phyloP scores from a whole-genome alignment of 352 stramenopile species.

The Phytophthora cactorum region DNA sequence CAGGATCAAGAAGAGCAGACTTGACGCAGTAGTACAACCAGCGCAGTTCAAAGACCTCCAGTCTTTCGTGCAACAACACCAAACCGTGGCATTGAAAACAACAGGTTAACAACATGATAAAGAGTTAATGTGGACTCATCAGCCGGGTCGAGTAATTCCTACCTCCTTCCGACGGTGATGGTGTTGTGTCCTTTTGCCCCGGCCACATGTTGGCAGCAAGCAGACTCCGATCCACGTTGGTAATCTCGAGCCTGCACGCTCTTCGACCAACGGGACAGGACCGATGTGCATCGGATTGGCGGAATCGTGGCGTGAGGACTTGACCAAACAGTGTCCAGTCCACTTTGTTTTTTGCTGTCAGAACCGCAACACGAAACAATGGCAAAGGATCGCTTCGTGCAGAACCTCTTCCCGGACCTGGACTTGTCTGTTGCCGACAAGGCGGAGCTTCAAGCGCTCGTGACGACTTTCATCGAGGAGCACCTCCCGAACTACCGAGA shows the following conservation, averaged over 20 bases:
- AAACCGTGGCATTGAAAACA: background rate
- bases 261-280: conserved; percentile 10
- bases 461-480: conserved; percentile 38
- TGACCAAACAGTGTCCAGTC: conserved; percentile 1
- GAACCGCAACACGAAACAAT: conserved; percentile 12
- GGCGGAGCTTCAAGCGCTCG: conserved; percentile 35
- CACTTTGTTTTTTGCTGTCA: conserved; percentile 24
- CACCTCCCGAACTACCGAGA: conserved; percentile 43
- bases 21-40: background rate
- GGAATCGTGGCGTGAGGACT: conserved; percentile 6
- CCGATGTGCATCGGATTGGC: conserved; percentile 23
- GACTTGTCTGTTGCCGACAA: conserved; percentile 34
- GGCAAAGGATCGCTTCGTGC: conserved; percentile 35
- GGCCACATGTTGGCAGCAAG: conserved; percentile 18
- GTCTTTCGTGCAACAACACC: background rate
- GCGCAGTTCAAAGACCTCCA: background rate
- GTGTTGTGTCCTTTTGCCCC: conserved; percentile 9
- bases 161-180: conserved; percentile 27
- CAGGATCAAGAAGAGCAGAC: conserved; percentile 7
- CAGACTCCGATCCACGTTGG: conserved; percentile 11
- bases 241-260: conserved; percentile 15
- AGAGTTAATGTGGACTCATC: conserved; percentile 23
- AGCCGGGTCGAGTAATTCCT: conserved; percentile 18
- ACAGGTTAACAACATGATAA: background rate
- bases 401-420: conserved; percentile 33